These are phyloP conservation scores for Calendula officinalis DNA, from an alignment of 129 eudicot genomes.

Conservation along the genomic window DNA sequence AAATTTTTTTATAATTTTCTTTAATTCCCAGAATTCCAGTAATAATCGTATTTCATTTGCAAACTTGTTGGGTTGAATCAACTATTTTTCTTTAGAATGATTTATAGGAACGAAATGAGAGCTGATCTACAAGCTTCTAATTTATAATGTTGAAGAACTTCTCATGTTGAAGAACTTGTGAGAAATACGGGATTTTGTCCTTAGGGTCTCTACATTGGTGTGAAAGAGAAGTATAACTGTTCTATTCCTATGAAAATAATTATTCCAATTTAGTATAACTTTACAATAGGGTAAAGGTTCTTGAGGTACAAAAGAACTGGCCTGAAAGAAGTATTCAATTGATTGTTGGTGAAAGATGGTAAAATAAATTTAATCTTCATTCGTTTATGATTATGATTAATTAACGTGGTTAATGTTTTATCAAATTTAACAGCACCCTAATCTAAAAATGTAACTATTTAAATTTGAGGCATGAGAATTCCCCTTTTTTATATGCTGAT, in stretches of 20 bases:
- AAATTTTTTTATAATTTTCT: neutral
- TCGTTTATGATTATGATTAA: neutral
- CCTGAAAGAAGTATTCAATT: constrained; percentile 84
- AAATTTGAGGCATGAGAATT: constrained; percentile 64
- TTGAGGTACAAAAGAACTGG: constrained; percentile 83
- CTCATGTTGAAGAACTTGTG: constrained; percentile 90
- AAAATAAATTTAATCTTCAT: neutral
- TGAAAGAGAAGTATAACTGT: constrained; percentile 25
- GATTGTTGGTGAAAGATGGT: constrained; percentile 91
- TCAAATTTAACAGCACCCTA: neutral
- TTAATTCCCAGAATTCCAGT: neutral
- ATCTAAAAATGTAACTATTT: neutral
- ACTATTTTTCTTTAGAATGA: neutral
- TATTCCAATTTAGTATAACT: neutral
- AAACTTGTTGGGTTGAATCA: neutral
- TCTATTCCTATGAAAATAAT: neutral
- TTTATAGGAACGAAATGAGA: too few relatives aligned
- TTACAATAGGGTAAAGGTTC: constrained; percentile 76
- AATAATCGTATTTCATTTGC: too few relatives aligned
- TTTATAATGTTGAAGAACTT: neutral
- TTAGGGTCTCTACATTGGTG: constrained; percentile 93
- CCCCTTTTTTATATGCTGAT: constrained; percentile 38
- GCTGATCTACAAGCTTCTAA: too few relatives aligned
- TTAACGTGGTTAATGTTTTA: neutral
- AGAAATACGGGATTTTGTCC: constrained; percentile 88